A percentile compares a stretch with the other conserved stretches of the same genome.
Conservation (phyloP, 2,329 filamentous ascomycete genomes). For the Davidsoniella eucalypti region DNA sequence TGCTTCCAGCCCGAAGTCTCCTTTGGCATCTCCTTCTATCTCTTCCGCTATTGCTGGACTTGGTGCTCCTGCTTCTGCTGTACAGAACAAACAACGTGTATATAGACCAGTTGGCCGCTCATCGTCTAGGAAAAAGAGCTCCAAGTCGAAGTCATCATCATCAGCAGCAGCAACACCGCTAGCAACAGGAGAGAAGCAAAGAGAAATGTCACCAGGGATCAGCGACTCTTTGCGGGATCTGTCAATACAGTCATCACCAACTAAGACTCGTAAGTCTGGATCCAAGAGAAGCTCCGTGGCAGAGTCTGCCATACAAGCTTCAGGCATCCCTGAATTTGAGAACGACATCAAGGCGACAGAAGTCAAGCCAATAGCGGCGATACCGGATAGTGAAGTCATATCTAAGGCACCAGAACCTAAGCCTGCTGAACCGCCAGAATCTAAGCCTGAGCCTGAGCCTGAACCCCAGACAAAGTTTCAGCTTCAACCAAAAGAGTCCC, state of each 20-base stretch:
- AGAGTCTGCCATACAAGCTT: too few relatives aligned
- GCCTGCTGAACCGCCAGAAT: background rate
- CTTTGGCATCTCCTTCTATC: background rate
- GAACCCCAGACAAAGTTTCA: background rate
- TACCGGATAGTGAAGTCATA: too few relatives aligned
- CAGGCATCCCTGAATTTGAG: background rate
- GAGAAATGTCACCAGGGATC: background rate
- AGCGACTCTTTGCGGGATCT: conserved; percentile 1
- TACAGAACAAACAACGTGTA: background rate
- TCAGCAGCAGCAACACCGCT: background rate
- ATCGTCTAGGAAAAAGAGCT: background rate
- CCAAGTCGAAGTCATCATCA: background rate
- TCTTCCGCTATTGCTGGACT: too few relatives aligned
- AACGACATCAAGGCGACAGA: background rate
- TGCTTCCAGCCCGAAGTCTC: background rate
- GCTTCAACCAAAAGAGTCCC: background rate
- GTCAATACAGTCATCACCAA: background rate
- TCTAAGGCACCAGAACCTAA: background rate
- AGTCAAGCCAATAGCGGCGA: too few relatives aligned
- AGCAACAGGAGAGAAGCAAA: background rate
- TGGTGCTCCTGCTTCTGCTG: too few relatives aligned
- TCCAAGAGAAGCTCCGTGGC: background rate
- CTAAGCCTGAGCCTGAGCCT: background rate
- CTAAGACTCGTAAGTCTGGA: background rate
- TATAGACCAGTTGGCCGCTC: background rate